Base-by-base conservation (phyloP, 495 filamentous ascomycete genomes). In the Penicillium antarcticum region DNA sequence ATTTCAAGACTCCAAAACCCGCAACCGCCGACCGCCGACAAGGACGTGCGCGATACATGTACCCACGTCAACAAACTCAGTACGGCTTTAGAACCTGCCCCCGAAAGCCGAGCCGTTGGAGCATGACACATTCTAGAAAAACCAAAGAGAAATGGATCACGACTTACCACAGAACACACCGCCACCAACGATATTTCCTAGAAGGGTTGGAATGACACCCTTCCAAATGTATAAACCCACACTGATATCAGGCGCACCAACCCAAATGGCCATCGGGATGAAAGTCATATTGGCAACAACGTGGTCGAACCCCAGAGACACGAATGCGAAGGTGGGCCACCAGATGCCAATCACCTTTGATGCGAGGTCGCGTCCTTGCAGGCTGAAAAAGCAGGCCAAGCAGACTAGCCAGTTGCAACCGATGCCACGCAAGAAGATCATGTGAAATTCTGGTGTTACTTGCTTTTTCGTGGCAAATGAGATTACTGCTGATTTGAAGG, bases 261-360 rank as follows among this genome's bases (percentile, higher is more conserved):
- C 53, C 63, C 74, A 85, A 23, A 86, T 80, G 7, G 65, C 77
- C 57, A 80, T 61, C 8, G 82, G 80, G 32, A 85, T 77, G 56
- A 84, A 83, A 32, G 81, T 83, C 80, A 84, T 85, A 55, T 84
- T 85, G 37, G 81, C 81, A 23, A 85, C 78, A 38, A 84, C 81
- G 63, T 85, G 82, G 34, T 85, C 81, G 5, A 84, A 72, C 0
- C 77, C 79, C 5, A 86, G 67, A 9, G 71, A 75, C 13, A 83
- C 81, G 55, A 84, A 86, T 9, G 75, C 76, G 45, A 83, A 81
- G 17, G 80, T 80, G 0, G 81, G 82, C 65, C 74, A 81, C 81
- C 83, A 85, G 62, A 86, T 84, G n/a, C 77, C 77, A 17, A 78
- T 66, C 7, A 85, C 68, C 62, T 84, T 85, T 13, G 77, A 78